These are phyloP conservation scores for Aureobasidium sp. DNA, from an alignment of 2,329 filamentous ascomycete genomes.

Conservation along the genomic window DNA sequence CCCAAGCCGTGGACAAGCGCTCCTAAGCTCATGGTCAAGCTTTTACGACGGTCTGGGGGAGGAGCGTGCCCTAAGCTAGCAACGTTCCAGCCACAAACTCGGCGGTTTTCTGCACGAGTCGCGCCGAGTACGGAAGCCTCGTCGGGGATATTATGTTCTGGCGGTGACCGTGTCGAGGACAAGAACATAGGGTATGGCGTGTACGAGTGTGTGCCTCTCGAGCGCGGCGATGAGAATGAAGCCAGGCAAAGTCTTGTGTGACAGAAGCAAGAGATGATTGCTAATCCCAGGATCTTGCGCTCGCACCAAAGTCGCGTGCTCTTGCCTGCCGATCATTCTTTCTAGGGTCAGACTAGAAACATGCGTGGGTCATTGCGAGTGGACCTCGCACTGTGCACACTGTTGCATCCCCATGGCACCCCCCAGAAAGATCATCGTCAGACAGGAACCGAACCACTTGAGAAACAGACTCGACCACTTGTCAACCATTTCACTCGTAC, in stretches of 20 bases:
- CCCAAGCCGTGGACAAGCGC: neutral
- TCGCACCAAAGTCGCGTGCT: neutral
- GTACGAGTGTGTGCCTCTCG: neutral
- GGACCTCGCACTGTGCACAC: neutral
- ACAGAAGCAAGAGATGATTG: neutral
- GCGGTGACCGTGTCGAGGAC: neutral
- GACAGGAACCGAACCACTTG: no score
- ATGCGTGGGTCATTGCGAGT: neutral
- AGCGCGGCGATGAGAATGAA: neutral
- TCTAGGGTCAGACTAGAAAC: conserved; percentile 9
- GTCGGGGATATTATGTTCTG: neutral
- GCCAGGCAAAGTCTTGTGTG: neutral
- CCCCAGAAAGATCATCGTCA: conserved; percentile 4
- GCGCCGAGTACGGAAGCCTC: neutral
- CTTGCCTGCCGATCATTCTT: neutral
- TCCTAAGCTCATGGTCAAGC: neutral
- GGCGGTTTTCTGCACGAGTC: conserved; percentile 8
- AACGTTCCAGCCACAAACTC: conserved; percentile 3
- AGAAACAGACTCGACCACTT: neutral
- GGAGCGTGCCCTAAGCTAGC: neutral
- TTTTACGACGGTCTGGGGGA: neutral
- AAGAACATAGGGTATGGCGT: neutral
- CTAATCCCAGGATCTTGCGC: neutral
- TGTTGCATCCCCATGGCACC: conserved; percentile 1
- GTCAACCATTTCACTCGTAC: neutral